These are phyloP conservation scores for Aphanomyces invadans DNA, from an alignment of 352 stramenopile species.

Conservation along the genomic window DNA sequence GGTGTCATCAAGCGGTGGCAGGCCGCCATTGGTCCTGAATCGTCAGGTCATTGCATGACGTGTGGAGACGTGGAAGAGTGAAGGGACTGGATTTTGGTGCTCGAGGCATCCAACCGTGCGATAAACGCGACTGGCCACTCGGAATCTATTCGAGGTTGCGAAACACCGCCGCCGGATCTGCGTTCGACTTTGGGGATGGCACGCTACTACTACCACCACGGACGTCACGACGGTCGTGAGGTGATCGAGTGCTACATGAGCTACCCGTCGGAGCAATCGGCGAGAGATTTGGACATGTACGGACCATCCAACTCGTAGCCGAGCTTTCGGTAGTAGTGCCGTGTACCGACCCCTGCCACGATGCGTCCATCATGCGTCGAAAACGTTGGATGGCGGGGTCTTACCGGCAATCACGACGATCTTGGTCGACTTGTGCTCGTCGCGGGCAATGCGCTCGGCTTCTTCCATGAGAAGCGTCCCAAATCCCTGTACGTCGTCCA, in stretches of 20 bases:
- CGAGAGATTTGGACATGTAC: constrained; percentile 93
- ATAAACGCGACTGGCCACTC: too few species aligned
- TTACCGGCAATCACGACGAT: constrained; percentile 91
- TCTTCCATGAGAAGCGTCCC: constrained; percentile 96
- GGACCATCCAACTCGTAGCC: constrained; percentile 94
- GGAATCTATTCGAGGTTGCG: too few species aligned
- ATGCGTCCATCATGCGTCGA: neutral
- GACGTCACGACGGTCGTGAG: too few species aligned
- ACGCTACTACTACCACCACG: too few species aligned
- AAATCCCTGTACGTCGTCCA: constrained; percentile 54
- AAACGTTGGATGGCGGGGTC: neutral
- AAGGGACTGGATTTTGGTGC: too few species aligned
- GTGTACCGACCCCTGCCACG: constrained; percentile 85
- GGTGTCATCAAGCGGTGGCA: too few species aligned
- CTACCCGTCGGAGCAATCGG: too few species aligned
- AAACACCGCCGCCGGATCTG: neutral
- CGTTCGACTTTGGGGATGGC: too few species aligned
- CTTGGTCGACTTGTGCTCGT: constrained; percentile 93
- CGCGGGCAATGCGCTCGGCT: constrained; percentile 91
- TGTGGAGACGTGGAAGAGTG: too few species aligned
- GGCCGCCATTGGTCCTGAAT: neutral
- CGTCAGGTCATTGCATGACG: too few species aligned
- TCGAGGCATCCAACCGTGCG: too few species aligned
- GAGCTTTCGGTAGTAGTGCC: constrained; percentile 96
- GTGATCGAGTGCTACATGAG: too few species aligned